These are phyloP conservation scores for Lichtheimia hyalospora DNA, from an alignment of 371 early-diverging fungal genomes.

Conservation along the genomic window DNA sequence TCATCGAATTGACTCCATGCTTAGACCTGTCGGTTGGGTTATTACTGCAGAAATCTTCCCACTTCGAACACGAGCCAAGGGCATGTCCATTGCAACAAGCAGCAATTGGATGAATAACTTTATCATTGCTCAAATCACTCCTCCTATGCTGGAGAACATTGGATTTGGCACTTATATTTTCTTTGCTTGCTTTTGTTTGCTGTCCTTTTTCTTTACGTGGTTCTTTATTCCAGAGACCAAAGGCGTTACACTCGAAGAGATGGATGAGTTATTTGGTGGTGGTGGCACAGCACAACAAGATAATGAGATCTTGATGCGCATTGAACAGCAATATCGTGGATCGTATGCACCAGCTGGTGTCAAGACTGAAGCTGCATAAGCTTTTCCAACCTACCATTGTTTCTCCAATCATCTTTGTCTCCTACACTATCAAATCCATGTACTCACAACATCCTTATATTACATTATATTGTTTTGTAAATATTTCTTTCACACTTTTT, in stretches of 20 bases:
- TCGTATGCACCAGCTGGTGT: too few relatives aligned
- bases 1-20: too few relatives aligned
- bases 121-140: constrained; percentile 61
- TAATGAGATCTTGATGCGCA: constrained; percentile 11
- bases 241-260: constrained; percentile 49
- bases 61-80: constrained; percentile 73
- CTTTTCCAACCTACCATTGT: too few relatives aligned
- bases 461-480: too few relatives aligned
- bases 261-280: constrained; percentile 53
- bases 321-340: constrained; percentile 13
- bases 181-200: constrained; percentile 45
- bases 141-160: constrained; percentile 59
- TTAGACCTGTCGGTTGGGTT: constrained; percentile 79
- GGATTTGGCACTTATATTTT: constrained; percentile 63
- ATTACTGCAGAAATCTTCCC: constrained; percentile 88
- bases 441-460: too few relatives aligned
- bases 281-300: constrained; percentile 14
- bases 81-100: constrained; percentile 79
- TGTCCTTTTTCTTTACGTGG: constrained; percentile 35
- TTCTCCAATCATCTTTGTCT: too few relatives aligned
- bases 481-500: too few relatives aligned
- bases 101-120: constrained; percentile 89
- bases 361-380: too few relatives aligned
- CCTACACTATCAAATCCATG: too few relatives aligned
- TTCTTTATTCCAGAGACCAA: constrained; percentile 47